These are phyloP conservation scores for Hypoxylon sp. DNA, from an alignment of 2,329 filamentous ascomycete genomes.

Conservation along the genomic window DNA sequence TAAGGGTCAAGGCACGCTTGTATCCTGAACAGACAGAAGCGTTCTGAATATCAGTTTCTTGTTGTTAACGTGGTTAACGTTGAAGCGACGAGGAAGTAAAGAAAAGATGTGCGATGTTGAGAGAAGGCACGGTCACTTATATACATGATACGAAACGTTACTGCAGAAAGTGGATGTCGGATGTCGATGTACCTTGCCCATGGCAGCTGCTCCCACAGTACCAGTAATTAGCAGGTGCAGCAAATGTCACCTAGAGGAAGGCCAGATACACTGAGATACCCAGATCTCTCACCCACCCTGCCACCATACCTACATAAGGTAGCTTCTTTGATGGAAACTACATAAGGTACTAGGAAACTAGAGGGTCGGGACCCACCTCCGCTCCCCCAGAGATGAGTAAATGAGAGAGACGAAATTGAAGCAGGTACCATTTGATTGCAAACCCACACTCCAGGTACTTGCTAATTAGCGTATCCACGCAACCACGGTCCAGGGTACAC, in stretches of 20 bases:
- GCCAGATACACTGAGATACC: conserved; percentile 4
- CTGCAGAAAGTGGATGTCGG: not conserved
- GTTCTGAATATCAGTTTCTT: not conserved
- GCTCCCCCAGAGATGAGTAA: conserved; percentile 35
- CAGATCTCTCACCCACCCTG: conserved; percentile 5
- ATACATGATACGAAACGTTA: not conserved
- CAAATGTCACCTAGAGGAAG: conserved; percentile 1
- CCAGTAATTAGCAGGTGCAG: not conserved
- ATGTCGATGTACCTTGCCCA: too few species aligned
- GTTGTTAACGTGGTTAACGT: not conserved
- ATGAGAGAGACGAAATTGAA: too few species aligned
- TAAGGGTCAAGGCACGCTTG: not conserved
- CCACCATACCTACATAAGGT: too few species aligned
- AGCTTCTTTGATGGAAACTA: not conserved
- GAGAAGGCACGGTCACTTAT: not conserved
- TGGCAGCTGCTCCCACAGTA: too few species aligned
- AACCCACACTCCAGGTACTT: conserved; percentile 19
- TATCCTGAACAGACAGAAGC: not conserved
- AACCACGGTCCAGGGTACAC: too few species aligned
- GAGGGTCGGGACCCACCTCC: conserved; percentile 32
- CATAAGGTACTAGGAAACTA: too few species aligned
- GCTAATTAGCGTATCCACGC: conserved; percentile 30
- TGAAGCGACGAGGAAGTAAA: not conserved
- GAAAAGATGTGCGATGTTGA: not conserved
- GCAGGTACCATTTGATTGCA: conserved; percentile 1